phyloP scores from a whole-genome alignment of 345 rosid species.

The Eutrema heterophyllum region DNA sequence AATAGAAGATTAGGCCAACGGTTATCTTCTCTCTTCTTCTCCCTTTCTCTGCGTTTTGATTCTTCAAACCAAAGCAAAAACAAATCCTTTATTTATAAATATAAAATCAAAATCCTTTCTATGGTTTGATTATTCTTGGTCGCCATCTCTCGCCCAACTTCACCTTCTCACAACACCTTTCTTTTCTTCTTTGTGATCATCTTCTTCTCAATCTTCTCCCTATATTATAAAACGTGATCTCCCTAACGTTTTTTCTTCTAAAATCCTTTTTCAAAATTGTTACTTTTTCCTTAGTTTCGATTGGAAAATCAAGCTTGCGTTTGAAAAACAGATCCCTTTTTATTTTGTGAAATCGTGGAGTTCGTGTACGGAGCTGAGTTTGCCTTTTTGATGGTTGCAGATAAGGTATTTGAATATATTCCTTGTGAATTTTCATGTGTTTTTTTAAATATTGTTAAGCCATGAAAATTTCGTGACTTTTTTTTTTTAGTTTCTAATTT shows the following conservation, averaged over 20 bases:
- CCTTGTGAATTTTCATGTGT: conserved; percentile 38
- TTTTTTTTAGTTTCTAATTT: not conserved
- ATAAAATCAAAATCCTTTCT: not conserved
- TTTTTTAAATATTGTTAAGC: conserved; percentile 8
- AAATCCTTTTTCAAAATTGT: not conserved
- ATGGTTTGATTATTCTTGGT: conserved; percentile 78
- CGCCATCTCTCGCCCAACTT: conserved; percentile 79
- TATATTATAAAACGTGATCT: conserved; percentile 24
- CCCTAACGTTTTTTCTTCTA: not conserved
- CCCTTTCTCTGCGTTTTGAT: conserved; percentile 12
- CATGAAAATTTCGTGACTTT: conserved; percentile 26
- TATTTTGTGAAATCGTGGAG: conserved; percentile 10
- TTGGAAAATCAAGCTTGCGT: not conserved
- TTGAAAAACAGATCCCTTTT: not conserved
- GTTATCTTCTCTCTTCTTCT: conserved; percentile 40
- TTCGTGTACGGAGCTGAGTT: conserved; percentile 16
- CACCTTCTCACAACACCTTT: conserved; percentile 55
- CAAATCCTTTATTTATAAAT: not conserved
- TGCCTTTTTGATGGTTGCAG: conserved; percentile 11
- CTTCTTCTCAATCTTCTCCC: conserved; percentile 16
- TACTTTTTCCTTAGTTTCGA: not conserved
- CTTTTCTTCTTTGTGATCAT: not conserved
- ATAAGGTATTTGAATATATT: conserved; percentile 40
- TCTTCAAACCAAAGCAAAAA: conserved; percentile 59
- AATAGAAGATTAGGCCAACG: conserved; percentile 85